Percentiles rank a stretch among this genome's conserved stretches.
These are phyloP conservation scores for Eutypella sp. DNA, from an alignment of 2,329 filamentous ascomycete species.

Conservation along the genomic window DNA sequence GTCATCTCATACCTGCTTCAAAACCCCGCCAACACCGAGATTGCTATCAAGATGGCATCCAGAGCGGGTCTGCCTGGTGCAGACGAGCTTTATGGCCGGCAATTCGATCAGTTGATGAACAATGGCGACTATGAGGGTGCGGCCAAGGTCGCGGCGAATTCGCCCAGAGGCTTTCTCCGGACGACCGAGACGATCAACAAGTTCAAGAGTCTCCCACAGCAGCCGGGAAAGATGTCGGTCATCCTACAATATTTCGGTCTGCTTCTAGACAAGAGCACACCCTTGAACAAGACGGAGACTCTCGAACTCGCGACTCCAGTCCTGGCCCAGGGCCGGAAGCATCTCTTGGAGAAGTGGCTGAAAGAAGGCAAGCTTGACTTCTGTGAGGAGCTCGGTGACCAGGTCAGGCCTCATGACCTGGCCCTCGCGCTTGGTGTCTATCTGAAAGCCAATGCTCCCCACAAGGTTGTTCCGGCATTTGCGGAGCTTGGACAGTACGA, in stretches of 20 bases:
- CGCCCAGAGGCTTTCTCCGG: conserved; percentile 88
- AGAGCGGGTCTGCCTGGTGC: conserved; percentile 90
- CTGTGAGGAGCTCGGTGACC: conserved; percentile 93
- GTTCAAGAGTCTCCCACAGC: conserved; percentile 81
- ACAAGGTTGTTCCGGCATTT: conserved; percentile 93
- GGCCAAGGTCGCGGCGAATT: conserved; percentile 94
- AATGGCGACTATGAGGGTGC: conserved; percentile 80
- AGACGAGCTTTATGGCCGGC: conserved; percentile 85
- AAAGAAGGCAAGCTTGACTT: conserved; percentile 92
- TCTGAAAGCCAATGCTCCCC: conserved; percentile 79
- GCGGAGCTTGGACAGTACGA: conserved; percentile 96
- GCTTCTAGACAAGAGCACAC: conserved; percentile 83
- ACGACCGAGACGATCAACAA: conserved; percentile 93
- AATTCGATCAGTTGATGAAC: conserved; percentile 83
- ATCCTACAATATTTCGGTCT: conserved; percentile 98
- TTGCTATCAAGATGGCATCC: conserved; percentile 94
- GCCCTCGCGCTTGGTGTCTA: conserved; percentile 86
- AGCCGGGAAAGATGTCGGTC: conserved; percentile 82
- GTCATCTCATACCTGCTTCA: conserved; percentile 93
- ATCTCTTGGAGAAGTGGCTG: conserved; percentile 96
- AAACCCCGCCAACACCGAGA: conserved; percentile 87
- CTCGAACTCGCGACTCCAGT: conserved; percentile 91
- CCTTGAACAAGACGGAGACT: conserved; percentile 87
- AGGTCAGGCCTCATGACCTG: conserved; percentile 84
- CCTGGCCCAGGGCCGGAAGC: conserved; percentile 87